Conservation (phyloP, 1,139 yeast genomes). For the Saccharomyces hybrid region DNA sequence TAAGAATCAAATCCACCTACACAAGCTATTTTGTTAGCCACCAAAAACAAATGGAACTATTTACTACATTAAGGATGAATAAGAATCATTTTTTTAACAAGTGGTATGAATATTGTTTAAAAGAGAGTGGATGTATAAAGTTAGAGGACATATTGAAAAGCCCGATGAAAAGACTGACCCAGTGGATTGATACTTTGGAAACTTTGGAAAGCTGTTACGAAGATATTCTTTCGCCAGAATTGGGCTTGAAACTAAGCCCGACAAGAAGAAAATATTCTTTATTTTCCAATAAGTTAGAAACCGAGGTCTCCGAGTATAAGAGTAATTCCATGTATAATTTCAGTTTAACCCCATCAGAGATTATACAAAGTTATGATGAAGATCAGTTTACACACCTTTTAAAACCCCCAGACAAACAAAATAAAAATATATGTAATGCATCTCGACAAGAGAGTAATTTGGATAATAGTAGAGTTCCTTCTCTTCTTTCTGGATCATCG, state of each 20-base stretch:
- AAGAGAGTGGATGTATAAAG: slow-evolving; percentile 12
- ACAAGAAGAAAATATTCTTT: slow-evolving; percentile 5
- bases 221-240: neutral
- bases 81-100: slow-evolving; percentile 10
- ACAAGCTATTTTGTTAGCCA: slow-evolving; percentile 23
- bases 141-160: slow-evolving; percentile 20
- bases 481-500: slow-evolving; percentile 9
- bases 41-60: slow-evolving; percentile 22
- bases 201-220: slow-evolving; percentile 5
- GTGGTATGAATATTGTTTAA: slow-evolving; percentile 27
- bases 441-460: neutral
- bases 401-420: neutral
- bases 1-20: slow-evolving; percentile 32
- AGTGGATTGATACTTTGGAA: slow-evolving; percentile 17
- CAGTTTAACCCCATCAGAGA: slow-evolving; percentile 24
- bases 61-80: slow-evolving; percentile 13
- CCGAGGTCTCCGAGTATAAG: slow-evolving; percentile 16
- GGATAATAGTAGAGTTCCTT: neutral
- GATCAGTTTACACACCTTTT: neutral
- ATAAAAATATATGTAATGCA: neutral
- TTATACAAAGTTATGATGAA: slow-evolving; percentile 21
- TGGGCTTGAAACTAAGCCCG: neutral
- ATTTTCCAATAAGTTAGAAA: slow-evolving; percentile 11
- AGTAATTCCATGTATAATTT: slow-evolving; percentile 15
- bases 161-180: slow-evolving; percentile 21